phyloP scores from a whole-genome alignment of 2,329 filamentous ascomycete species.

The Trichoderma citrinoviride region DNA sequence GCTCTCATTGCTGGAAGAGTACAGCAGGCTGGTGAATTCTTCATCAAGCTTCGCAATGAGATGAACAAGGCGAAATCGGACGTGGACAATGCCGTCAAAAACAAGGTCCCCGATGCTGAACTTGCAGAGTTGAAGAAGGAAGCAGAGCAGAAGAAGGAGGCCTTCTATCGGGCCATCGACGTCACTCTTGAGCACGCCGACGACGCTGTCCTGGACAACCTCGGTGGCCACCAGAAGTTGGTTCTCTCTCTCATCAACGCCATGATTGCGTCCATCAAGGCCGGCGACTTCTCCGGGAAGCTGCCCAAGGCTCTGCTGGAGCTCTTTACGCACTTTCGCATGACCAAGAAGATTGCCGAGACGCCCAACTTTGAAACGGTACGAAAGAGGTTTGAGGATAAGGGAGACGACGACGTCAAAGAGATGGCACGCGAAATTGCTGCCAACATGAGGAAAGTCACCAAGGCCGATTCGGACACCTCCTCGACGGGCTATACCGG shows the following conservation, averaged over 20 bases:
- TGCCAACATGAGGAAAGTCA: conserved; percentile 44
- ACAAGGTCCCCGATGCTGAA: conserved; percentile 39
- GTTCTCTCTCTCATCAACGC: conserved; percentile 54
- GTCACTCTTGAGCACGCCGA: conserved; percentile 55
- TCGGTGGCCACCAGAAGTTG: conserved; percentile 57
- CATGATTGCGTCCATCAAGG: conserved; percentile 54
- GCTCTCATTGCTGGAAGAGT: conserved; percentile 47
- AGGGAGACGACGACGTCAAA: conserved; percentile 63
- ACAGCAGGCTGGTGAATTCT: conserved; percentile 49
- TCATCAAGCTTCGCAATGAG: conserved; percentile 48
- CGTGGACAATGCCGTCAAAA: conserved; percentile 44
- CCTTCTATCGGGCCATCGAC: conserved; percentile 51
- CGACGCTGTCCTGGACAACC: conserved; percentile 54
- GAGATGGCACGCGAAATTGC: conserved; percentile 58
- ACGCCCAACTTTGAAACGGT: conserved; percentile 66
- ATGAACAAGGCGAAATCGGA: conserved; percentile 49
- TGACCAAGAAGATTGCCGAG: conserved; percentile 59
- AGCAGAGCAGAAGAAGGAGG: conserved; percentile 46
- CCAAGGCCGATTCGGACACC: conserved; percentile 36
- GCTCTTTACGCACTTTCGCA: conserved; percentile 61
- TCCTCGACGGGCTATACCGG: conserved; percentile 39
- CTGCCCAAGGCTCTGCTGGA: conserved; percentile 56
- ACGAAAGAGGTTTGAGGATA: conserved; percentile 60
- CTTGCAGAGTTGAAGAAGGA: conserved; percentile 41
- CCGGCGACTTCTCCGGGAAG: conserved; percentile 51